phyloP scores from a whole-genome alignment of 73 alveolate genomes.

The Tetrahymena elliotti region DNA sequence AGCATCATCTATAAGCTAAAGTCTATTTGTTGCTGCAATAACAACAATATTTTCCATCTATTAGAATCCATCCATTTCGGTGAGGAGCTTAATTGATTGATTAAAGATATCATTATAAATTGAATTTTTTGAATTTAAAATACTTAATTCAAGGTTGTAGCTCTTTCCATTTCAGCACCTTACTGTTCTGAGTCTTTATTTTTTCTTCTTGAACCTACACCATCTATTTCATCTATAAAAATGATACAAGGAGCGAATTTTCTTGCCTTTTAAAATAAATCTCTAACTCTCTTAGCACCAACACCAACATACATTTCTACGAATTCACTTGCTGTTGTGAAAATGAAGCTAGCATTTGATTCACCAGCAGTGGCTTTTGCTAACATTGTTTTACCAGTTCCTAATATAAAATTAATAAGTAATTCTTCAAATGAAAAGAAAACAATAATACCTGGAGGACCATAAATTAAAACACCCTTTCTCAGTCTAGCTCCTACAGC shows the following conservation, averaged over 20 bases:
- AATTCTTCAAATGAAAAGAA: not conserved
- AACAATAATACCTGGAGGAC: slow-evolving; percentile 21
- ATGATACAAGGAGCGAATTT: slow-evolving; percentile 73
- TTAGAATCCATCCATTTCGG: slow-evolving; percentile 90
- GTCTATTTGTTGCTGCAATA: slow-evolving; percentile 87
- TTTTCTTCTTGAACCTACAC: slow-evolving; percentile 58
- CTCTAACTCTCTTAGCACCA: slow-evolving; percentile 90
- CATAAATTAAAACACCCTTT: slow-evolving; percentile 39
- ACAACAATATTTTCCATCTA: slow-evolving; percentile 66
- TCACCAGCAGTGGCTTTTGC: slow-evolving; percentile 95
- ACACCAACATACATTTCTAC: slow-evolving; percentile 88
- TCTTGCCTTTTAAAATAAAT: slow-evolving; percentile 76
- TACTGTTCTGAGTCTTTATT: slow-evolving; percentile 41
- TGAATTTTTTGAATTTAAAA: not conserved
- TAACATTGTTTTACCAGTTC: slow-evolving; percentile 90
- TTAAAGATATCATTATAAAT: not conserved
- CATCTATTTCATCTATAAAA: slow-evolving; percentile 90
- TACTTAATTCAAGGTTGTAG: slow-evolving; percentile 39
- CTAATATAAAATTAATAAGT: slow-evolving; percentile 32
- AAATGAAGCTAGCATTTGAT: slow-evolving; percentile 64
- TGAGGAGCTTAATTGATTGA: slow-evolving; percentile 21
- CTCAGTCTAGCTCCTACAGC: slow-evolving; percentile 39
- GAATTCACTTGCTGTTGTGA: slow-evolving; percentile 80
- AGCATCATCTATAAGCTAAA: slow-evolving; percentile 74
- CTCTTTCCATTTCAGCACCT: slow-evolving; percentile 23